Evolutionary conservation across 495 filamentous ascomycete species (phyloP).

Genomic region (Hyaloscypha finlandica): DNA sequence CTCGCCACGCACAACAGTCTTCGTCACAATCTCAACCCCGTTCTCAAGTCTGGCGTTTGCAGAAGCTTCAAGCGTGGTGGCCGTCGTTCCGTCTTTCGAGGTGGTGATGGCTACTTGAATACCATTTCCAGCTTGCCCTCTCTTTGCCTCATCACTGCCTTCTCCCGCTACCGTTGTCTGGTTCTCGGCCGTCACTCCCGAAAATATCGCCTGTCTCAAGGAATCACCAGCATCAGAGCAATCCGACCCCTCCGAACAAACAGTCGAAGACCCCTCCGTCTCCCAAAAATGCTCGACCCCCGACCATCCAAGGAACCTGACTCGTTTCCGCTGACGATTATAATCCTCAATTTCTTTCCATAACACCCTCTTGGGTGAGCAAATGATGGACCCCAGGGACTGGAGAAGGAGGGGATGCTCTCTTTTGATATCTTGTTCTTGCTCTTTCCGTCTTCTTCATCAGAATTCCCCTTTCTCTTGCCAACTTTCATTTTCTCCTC

Average conservation of each 20-base stretch:
- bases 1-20: conserved; percentile 6
- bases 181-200: neutral
- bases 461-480: too few relatives aligned
- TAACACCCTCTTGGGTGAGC: neutral
- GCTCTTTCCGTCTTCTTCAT: neutral
- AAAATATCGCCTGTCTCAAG: neutral
- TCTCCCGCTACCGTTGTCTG: neutral
- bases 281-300: neutral
- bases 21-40: conserved; percentile 18
- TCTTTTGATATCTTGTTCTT: neutral
- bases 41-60: neutral
- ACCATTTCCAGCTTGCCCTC: neutral
- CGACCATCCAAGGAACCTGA: neutral
- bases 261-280: neutral
- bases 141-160: neutral
- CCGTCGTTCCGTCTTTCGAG: neutral
- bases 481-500: too few relatives aligned
- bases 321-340: neutral
- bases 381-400: neutral
- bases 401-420: neutral
- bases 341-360: neutral
- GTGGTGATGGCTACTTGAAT: neutral
- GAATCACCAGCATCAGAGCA: neutral
- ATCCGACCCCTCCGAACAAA: neutral
- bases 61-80: neutral